A percentile compares a stretch with the other conserved stretches of the same genome.
Evolutionary conservation across 1,284 basidiomycete species (phyloP).

Genomic region (Apiotrichum siamense): DNA sequence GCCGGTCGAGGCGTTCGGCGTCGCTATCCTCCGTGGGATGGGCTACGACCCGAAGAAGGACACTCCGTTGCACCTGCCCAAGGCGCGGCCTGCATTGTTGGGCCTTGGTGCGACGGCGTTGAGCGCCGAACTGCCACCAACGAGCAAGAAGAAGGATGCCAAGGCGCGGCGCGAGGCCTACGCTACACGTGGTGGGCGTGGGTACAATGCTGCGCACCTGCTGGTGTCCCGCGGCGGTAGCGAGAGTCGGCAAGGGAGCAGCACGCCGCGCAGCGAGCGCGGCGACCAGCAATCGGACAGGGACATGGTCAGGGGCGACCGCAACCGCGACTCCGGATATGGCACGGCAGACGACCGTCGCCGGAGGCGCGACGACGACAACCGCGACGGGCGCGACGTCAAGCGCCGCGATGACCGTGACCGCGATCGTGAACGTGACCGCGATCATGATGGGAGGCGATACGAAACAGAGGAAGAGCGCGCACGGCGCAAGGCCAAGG

Average conservation of each 20-base stretch:
- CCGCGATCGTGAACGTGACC: slow-evolving; percentile 5
- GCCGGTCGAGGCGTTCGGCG: slow-evolving; percentile 87
- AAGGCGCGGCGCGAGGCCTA: slow-evolving; percentile 26
- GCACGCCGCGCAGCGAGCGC: slow-evolving; percentile 5
- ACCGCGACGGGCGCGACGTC: slow-evolving; percentile 16
- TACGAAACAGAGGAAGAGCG: not conserved
- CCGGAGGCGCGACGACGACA: slow-evolving; percentile 18
- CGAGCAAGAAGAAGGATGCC: slow-evolving; percentile 18
- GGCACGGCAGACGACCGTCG: slow-evolving; percentile 2
- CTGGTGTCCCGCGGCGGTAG: slow-evolving; percentile 28
- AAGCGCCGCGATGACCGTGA: slow-evolving; percentile 17
- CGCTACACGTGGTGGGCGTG: slow-evolving; percentile 36
- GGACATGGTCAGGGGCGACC: not conserved
- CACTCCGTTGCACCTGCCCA: slow-evolving; percentile 69
- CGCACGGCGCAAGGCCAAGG: slow-evolving; percentile 1
- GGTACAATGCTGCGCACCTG: slow-evolving; percentile 36
- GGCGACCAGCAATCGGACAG: not conserved
- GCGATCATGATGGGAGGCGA: slow-evolving; percentile 6
- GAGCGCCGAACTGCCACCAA: slow-evolving; percentile 26
- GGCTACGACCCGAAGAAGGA: slow-evolving; percentile 70
- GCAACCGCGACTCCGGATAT: too few relatives aligned
- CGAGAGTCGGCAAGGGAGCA: slow-evolving; percentile 3
- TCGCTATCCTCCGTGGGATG: slow-evolving; percentile 91
- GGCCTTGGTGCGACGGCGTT: slow-evolving; percentile 81
- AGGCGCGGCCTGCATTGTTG: slow-evolving; percentile 69